A percentile compares a stretch with the other conserved stretches of the same genome.
Evolutionary conservation across 192 early-diverging fungal species (phyloP).

Genomic region (Podila horticola): DNA sequence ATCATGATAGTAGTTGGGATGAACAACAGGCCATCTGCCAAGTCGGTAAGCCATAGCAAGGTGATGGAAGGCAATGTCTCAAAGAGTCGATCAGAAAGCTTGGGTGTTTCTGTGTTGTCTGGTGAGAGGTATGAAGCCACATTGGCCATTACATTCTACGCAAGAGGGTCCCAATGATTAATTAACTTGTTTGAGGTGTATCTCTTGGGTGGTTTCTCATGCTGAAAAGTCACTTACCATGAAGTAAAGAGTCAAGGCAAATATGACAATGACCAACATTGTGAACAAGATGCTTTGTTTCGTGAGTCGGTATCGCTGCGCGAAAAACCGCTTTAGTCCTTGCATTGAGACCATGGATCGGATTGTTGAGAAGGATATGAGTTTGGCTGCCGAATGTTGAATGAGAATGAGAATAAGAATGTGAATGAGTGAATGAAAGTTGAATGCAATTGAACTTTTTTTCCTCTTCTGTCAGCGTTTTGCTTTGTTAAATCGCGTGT

Average conservation of each 20-base stretch:
- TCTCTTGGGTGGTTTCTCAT: neutral
- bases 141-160: constrained; percentile 71
- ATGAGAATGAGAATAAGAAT: too few species aligned
- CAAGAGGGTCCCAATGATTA: neutral
- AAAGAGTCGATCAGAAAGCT: constrained; percentile 63
- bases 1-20: constrained; percentile 61
- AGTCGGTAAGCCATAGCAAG: constrained; percentile 68
- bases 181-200: neutral
- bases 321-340: constrained; percentile 7
- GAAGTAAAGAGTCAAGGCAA: constrained; percentile 38
- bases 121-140: constrained; percentile 67
- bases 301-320: constrained; percentile 29
- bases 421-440: too few species aligned
- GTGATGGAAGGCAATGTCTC: constrained; percentile 63
- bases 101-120: constrained; percentile 31
- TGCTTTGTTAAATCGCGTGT: too few species aligned
- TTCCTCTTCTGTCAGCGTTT: too few species aligned
- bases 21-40: constrained; percentile 67
- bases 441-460: too few species aligned
- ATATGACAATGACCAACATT: constrained; percentile 15
- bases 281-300: constrained; percentile 20
- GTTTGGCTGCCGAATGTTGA: too few species aligned
- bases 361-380: neutral
- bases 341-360: constrained; percentile 14
- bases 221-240: constrained; percentile 15